Evolutionary conservation across 129 eudicot genomes (phyloP).

Genomic region (Mikania micrantha): DNA sequence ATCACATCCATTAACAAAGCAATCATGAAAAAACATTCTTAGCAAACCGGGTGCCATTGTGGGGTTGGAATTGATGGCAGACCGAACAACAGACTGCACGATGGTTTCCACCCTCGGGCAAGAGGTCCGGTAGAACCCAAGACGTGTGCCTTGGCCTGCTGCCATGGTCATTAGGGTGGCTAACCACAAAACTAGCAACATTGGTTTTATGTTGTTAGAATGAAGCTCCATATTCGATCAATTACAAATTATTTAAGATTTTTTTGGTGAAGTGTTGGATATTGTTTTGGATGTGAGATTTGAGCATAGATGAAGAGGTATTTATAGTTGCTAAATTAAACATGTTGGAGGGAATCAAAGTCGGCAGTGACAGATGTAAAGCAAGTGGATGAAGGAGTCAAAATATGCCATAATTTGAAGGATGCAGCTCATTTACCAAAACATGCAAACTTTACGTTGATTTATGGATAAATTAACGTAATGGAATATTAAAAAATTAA

Average conservation of each 20-base stretch:
- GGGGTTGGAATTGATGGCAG: conserved; percentile 34
- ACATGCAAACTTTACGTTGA: neutral
- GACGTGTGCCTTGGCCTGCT: conserved; percentile 54
- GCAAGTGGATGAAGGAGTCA: neutral
- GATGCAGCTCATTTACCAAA: neutral
- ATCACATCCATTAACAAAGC: conserved; percentile 81
- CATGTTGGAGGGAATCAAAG: conserved; percentile 3
- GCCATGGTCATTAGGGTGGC: conserved; percentile 17
- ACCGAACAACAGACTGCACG: conserved; percentile 38
- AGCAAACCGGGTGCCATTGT: conserved; percentile 59
- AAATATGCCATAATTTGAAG: neutral
- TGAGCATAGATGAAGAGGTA: neutral
- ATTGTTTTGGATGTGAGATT: neutral
- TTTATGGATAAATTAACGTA: neutral
- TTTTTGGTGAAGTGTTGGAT: neutral
- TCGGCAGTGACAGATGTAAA: conserved; percentile 4
- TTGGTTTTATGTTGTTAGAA: neutral
- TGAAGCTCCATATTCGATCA: neutral
- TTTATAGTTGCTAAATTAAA: conserved; percentile 15
- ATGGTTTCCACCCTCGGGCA: conserved; percentile 59
- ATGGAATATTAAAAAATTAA: neutral
- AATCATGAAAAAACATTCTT: conserved; percentile 68
- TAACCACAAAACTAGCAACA: conserved; percentile 19
- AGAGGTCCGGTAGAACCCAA: conserved; percentile 42
- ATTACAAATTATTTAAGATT: neutral